phyloP scores from a whole-genome alignment of 768 basidiomycete genomes.

The Auricularia heimuer region DNA sequence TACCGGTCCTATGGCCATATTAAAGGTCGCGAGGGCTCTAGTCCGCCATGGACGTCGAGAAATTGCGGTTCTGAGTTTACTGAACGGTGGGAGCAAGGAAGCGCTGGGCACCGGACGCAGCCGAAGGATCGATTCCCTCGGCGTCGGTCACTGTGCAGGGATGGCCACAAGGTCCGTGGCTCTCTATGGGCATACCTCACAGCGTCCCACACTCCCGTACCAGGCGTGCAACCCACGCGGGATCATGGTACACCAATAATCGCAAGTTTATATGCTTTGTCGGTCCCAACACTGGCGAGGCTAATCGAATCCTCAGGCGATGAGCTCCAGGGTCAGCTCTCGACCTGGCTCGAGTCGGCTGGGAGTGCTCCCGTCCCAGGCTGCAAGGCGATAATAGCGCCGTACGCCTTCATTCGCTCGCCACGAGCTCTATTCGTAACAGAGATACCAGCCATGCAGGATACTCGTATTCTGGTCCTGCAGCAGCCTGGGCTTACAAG shows the following conservation, averaged over 20 bases:
- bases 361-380: conserved; percentile 39
- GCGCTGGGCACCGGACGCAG: no score
- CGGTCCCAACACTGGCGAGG: neutral
- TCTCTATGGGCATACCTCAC: no score
- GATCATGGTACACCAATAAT: conserved; percentile 77
- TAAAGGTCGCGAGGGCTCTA: no score
- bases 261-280: conserved; percentile 29
- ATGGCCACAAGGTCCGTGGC: no score
- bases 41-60: no score
- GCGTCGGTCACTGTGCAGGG: no score
- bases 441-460: conserved; percentile 71
- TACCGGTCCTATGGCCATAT: no score
- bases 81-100: no score
- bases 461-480: conserved; percentile 85
- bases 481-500: conserved; percentile 95
- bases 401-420: conserved; percentile 35
- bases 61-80: no score
- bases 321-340: conserved; percentile 52
- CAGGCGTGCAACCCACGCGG: conserved; percentile 73
- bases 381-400: conserved; percentile 86
- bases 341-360: conserved; percentile 53
- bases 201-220: no score
- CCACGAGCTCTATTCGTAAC: no score
- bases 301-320: conserved; percentile 30
- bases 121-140: no score